Base-by-base conservation (phyloP, 768 basidiomycete genomes). In the Crucibulum laeve region DNA sequence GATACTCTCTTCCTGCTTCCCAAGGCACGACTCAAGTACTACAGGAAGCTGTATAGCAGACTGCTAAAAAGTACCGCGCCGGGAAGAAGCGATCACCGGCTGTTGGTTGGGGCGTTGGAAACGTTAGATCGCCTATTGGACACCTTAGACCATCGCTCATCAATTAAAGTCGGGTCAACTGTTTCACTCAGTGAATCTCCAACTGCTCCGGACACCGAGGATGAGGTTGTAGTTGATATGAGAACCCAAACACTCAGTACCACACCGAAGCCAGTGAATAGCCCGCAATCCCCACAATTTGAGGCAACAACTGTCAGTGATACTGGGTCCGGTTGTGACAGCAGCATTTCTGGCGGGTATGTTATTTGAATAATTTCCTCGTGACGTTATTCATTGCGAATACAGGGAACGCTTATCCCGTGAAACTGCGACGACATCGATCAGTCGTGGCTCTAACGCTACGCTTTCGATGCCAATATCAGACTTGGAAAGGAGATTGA, bases 1-100 rank as follows among this genome's bases (percentile, higher is more conserved):
- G 95, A 98, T 57, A 67, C 79, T 5, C 71, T 98, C 17, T 99
- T 99, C 68, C 65, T 87, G 10, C 75, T 98, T 6, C 96, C 96
- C 0, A 86, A 83, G 56, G 70, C 71, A 11, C 80, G 96, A 33
- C 67, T 99, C 44, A 82, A 82, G 54, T 98, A 99, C 63, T 98
- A 97, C 70, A 83, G 81, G 57, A 94, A 87, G 59, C 72, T 98
- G 1, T 98, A 98, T 59, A 74, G 78, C 40, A 80, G 87, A 38
- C 68, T 98, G 35, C 68, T 97, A 38, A 91, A 87, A 64, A 89
- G 86, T 55, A 93, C 92, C 1, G 78, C 80, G 21, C 84, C 89
- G 3, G 92, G 93, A 14, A 73, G 84, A 54, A 90, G 84, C 50
- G 95, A 98, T 60, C 86, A 98, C 59, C 77, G 74, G 24, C 66